Evolutionary conservation across 2,329 filamentous ascomycete species (phyloP).

Genomic region (Aspergillus fumigatiaffinis): DNA sequence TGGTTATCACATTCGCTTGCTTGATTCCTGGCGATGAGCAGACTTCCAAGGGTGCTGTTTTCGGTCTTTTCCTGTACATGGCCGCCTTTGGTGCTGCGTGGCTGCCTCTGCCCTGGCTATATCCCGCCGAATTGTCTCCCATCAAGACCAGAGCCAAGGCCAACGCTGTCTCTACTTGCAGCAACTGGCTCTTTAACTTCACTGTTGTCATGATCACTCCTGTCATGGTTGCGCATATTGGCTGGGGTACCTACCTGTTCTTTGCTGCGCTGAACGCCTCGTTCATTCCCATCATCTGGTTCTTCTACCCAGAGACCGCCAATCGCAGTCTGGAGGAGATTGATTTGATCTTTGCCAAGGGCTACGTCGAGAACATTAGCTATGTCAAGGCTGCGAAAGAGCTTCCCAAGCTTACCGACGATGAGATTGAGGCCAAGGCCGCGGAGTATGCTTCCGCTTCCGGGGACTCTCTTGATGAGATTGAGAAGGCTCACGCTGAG

Average conservation of each 20-base stretch:
- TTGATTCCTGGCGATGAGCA: constrained; percentile 27
- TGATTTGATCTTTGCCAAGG: constrained; percentile 45
- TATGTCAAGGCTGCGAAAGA: constrained; percentile 32
- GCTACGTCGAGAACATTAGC: constrained; percentile 40
- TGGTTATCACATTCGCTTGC: constrained; percentile 39
- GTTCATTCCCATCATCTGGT: constrained; percentile 52
- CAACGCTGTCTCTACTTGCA: constrained; percentile 52
- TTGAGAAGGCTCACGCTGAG: constrained; percentile 21
- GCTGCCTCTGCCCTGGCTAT: constrained; percentile 59
- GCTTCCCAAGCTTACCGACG: constrained; percentile 32
- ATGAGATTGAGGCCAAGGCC: constrained; percentile 33
- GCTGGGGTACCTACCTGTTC: constrained; percentile 44
- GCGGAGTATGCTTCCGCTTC: constrained; percentile 28
- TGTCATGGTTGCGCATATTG: constrained; percentile 36
- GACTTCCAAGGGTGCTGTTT: constrained; percentile 41
- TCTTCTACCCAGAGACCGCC: constrained; percentile 53
- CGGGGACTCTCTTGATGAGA: constrained; percentile 10
- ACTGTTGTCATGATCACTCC: constrained; percentile 50
- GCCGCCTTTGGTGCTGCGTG: constrained; percentile 65
- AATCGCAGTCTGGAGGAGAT: constrained; percentile 44
- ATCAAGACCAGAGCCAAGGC: constrained; percentile 55
- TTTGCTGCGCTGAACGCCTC: constrained; percentile 39
- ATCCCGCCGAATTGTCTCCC: constrained; percentile 51
- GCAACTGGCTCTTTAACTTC: constrained; percentile 57
- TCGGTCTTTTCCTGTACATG: constrained; percentile 67